Base-by-base conservation (phyloP, 768 basidiomycete species). In the Lactarius tabidus region DNA sequence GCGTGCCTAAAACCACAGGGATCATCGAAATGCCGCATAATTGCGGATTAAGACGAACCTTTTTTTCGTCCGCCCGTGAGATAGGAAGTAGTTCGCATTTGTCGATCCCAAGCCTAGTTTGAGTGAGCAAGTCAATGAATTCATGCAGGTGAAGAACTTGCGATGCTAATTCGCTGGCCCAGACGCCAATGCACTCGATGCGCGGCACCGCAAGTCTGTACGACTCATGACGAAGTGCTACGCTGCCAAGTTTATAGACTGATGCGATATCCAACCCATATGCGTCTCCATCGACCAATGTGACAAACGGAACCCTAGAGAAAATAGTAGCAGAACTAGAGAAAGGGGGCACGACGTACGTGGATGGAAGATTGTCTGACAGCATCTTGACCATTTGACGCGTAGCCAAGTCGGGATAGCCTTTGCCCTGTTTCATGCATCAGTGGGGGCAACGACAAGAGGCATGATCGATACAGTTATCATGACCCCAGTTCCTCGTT, bases 391-490 rank as follows among this genome's bases (percentile, higher is more conserved):
- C 84, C 8, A 98, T 81, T 68, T 95, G 87, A 8, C 94, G 83
- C 0, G 97, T 96, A 3, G 94, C 89, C 5, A 97, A 76, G 72
- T 99, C 97, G 0, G 97, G 97, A 75, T 96, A 98, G 3, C 97
- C 97, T 74, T 97, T 98, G 0, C 97, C 97, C 95, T 97, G 69
- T 17, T 23, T 48, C 1, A 54, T 36, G n/a, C 36, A 73, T 54
- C 2, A 45, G 57, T 2, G 29, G 38, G 39, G 28, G 35, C 26
- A 31, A 52, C 38, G 12, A 17, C 6, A 43, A 23, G 29, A 17
- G 20, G 23, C 36, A 45, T 39, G 26, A 8, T 31, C 61, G 74
- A 56, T 67, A 92, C 95, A 6, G 95, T 96, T 70, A 96, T 81
- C 51, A 94, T 79, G 23, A 95, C 73, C 1, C 93, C 95, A 41